Percentiles rank a stretch among this genome's conserved stretches.
Conservation (phyloP, 257 asterid genomes). For the Nicotiana knightiana region DNA sequence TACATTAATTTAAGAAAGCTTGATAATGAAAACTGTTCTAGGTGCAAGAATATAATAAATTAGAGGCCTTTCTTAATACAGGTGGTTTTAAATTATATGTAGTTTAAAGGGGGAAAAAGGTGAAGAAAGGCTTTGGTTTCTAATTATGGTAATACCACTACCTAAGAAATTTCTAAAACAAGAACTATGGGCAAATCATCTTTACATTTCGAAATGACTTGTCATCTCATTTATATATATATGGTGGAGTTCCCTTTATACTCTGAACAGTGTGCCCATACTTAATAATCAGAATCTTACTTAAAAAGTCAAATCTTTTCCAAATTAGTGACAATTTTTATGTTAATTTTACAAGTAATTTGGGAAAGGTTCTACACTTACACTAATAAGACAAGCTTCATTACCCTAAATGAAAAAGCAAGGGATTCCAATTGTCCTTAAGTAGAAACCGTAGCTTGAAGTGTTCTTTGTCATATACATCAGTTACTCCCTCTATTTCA, state of each 20-base stretch:
- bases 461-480: neutral
- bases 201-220: slow-evolving; percentile 17
- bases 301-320: neutral
- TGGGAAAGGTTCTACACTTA: neutral
- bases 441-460: neutral
- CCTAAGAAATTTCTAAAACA: slow-evolving; percentile 11
- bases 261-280: slow-evolving; percentile 20
- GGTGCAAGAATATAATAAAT: neutral
- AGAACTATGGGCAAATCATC: slow-evolving; percentile 4
- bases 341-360: neutral
- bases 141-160: slow-evolving; percentile 11
- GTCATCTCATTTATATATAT: slow-evolving; percentile 14
- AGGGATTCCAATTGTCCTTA: slow-evolving; percentile 8
- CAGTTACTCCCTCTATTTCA: neutral
- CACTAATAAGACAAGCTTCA: neutral
- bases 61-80: neutral
- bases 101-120: neutral
- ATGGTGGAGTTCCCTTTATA: slow-evolving; percentile 55
- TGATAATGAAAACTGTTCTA: neutral
- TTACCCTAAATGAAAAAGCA: slow-evolving; percentile 15
- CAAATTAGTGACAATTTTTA: slow-evolving; percentile 13
- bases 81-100: neutral
- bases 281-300: slow-evolving; percentile 11
- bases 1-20: too few species aligned
- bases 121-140: neutral